Conservation (phyloP, 2,329 filamentous ascomycete species). For the Tolypocladium amazonense region DNA sequence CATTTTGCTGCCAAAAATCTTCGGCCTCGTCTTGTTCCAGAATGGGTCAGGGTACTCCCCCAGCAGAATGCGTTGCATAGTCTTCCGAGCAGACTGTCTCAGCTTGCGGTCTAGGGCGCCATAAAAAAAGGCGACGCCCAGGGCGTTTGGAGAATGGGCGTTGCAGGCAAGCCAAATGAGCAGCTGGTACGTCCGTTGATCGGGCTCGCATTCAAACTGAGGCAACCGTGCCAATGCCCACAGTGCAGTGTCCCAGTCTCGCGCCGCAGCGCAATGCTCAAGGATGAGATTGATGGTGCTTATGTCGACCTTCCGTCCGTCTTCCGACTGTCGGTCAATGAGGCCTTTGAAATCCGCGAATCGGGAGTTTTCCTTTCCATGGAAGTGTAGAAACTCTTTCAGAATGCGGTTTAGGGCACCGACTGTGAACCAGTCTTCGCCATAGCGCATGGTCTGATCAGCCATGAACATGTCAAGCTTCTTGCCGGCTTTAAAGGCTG, state of each 20-base stretch:
- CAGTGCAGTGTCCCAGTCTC: slow-evolving; percentile 20
- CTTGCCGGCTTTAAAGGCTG: slow-evolving; percentile 24
- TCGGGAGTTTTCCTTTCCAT: slow-evolving; percentile 12
- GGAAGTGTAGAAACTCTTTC: slow-evolving; percentile 30
- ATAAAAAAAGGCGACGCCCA: slow-evolving; percentile 22
- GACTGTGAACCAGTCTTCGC: slow-evolving; percentile 31
- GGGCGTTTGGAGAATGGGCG: slow-evolving; percentile 16
- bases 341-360: slow-evolving; percentile 17
- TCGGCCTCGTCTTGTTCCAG: slow-evolving; percentile 15
- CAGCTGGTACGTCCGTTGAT: slow-evolving; percentile 22
- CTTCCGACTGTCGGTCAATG: slow-evolving; percentile 12
- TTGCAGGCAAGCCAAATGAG: slow-evolving; percentile 27
- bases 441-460: slow-evolving; percentile 32
- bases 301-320: slow-evolving; percentile 13
- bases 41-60: slow-evolving; percentile 11
- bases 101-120: slow-evolving; percentile 19
- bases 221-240: slow-evolving; percentile 17
- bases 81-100: slow-evolving; percentile 10
- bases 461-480: slow-evolving; percentile 25
- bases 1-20: slow-evolving; percentile 17
- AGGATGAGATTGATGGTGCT: slow-evolving; percentile 28
- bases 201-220: slow-evolving; percentile 11
- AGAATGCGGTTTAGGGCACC: slow-evolving; percentile 26
- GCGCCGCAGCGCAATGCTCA: slow-evolving; percentile 13
- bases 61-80: slow-evolving; percentile 15